A percentile compares a stretch with the other conserved stretches of the same genome.
phyloP scores from a whole-genome alignment of 106 monocot species.

The Dioscorea zingiberensis region DNA sequence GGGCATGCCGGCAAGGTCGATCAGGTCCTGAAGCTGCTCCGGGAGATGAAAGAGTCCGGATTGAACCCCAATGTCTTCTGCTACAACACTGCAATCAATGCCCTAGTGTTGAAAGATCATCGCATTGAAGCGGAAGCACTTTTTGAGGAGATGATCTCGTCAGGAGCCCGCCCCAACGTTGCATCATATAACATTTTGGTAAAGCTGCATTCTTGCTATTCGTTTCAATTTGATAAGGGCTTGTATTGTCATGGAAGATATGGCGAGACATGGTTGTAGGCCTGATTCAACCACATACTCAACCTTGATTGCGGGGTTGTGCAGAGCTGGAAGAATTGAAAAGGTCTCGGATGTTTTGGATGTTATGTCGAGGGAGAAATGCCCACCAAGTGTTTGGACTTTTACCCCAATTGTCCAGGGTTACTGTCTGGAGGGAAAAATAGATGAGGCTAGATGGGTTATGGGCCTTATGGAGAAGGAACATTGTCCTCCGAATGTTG shows the following conservation, averaged over 20 bases:
- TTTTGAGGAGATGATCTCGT: slow-evolving; percentile 1
- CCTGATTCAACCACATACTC: slow-evolving; percentile 6
- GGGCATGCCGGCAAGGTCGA: no score
- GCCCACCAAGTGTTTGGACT: neutral
- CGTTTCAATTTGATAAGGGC: slow-evolving; percentile 2
- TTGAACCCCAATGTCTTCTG: neutral
- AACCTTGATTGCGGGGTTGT: slow-evolving; percentile 4
- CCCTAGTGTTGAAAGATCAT: neutral
- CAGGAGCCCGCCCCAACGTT: no score
- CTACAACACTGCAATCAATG: slow-evolving; percentile 6
- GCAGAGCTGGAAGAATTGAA: neutral
- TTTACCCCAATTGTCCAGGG: slow-evolving; percentile 4
- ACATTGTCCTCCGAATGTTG: slow-evolving; percentile 1
- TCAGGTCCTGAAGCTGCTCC: neutral
- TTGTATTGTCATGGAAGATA: neutral
- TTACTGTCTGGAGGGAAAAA: neutral
- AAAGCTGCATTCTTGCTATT: neutral
- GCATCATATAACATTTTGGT: no score
- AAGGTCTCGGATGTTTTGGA: neutral
- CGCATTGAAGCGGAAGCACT: neutral
- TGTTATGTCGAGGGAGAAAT: slow-evolving; percentile 1
- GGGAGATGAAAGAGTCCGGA: neutral
- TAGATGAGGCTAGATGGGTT: neutral
- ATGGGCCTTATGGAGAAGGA: neutral
- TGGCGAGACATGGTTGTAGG: neutral